These are phyloP conservation scores for Cercospora sojina DNA, from an alignment of 2,329 filamentous ascomycete species.

Conservation along the genomic window DNA sequence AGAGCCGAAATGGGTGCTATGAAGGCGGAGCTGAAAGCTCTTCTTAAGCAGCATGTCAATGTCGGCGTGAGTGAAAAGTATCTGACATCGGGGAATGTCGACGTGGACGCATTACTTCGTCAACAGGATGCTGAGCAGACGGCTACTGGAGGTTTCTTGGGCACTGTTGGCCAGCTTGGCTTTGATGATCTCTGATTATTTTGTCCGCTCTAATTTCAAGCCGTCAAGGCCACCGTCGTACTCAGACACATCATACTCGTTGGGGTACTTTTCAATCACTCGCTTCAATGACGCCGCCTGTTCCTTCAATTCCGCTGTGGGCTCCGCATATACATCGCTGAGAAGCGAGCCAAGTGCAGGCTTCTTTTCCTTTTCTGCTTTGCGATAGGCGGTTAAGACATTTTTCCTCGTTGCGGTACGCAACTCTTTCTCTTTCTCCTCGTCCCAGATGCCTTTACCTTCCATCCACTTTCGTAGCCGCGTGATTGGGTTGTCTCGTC, in stretches of 20 bases:
- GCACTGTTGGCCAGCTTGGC: constrained; percentile 52
- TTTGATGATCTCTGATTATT: constrained; percentile 33
- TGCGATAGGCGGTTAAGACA: constrained; percentile 77
- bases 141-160: constrained; percentile 63
- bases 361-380: constrained; percentile 79
- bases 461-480: constrained; percentile 90
- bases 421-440: constrained; percentile 73
- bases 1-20: constrained; percentile 72
- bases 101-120: constrained; percentile 68
- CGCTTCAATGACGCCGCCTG: constrained; percentile 76
- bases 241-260: constrained; percentile 81
- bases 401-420: constrained; percentile 67
- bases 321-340: constrained; percentile 81
- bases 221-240: constrained; percentile 72
- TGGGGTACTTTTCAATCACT: constrained; percentile 81
- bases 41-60: constrained; percentile 75
- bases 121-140: constrained; percentile 50
- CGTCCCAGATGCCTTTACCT: constrained; percentile 76
- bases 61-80: constrained; percentile 85
- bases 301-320: constrained; percentile 73
- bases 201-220: constrained; percentile 43
- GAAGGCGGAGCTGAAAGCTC: constrained; percentile 67
- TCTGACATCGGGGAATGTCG: constrained; percentile 77
- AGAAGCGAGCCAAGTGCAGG: constrained; percentile 72
- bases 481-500: constrained; percentile 84